Evolutionary conservation across 805 yeast species (phyloP), one percentile per base, ranked within the genome.

Genomic region (Starmerella gropengiesseri): DNA sequence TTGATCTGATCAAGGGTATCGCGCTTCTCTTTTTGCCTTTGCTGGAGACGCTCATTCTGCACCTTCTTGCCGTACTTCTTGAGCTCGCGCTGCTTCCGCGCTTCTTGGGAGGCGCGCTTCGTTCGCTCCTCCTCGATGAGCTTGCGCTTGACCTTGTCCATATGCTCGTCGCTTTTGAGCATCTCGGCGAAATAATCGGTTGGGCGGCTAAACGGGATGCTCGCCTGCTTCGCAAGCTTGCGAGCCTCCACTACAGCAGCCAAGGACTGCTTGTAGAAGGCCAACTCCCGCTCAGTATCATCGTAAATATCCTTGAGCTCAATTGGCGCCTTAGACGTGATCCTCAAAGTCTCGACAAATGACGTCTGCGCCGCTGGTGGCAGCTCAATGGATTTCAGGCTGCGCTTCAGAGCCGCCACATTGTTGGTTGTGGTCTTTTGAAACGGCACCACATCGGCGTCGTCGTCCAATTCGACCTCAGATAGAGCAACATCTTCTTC

Each of bases 11-110:
- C 95, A 53, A 89, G 65, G 17, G 95, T 78, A 19, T 85, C 95
- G 59, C 75, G 77, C 79, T 89, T 89, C 56, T 86, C 91, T 68
- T 82, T 79, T 60, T 84, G 93, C 67, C 97, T 81, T 56, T 82
- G 84, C 67, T 87, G 95, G 58, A 87, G 70, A 33, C 94, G 86
- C 51, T 84, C 94, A 56, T 82, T 75, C 69, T 87, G 95, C 25
- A 87, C 96, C 69, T 89, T 94, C 67, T 89, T 89, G 65, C 97
- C 97, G 55, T 85, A 89, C 69, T 89, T 89, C 80, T 89, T 89
- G 61, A 89, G 74, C 50, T 81, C 79, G 65, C 98, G 78, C 69
- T 89, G 97, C 64, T 81, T 81, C 69, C 83, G 82, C 23, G 96
- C 94, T 41, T 86, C 95, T 64, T 83, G 89, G 42, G 86, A 72